Base-by-base conservation (phyloP, 2,329 filamentous ascomycete genomes). In the Graphiopsis chlorocephala region DNA sequence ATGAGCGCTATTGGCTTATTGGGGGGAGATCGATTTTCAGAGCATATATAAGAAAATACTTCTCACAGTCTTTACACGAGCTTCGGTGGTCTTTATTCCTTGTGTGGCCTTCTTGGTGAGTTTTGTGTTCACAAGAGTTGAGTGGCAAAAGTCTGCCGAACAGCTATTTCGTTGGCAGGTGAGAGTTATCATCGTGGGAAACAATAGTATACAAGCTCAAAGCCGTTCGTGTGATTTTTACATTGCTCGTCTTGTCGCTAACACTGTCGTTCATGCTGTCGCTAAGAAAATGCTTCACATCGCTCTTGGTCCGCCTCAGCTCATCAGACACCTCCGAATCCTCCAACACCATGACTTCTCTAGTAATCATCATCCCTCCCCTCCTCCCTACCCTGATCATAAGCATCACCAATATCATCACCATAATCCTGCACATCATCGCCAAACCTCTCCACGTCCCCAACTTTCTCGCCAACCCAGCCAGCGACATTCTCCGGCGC, bases 361-460 rank as follows among this genome's bases (percentile, higher is more conserved):
- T 14, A 53, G 6, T 50, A 52, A 28, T 56, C 20, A 58, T 48
- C 63, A 59, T 73, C 68, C 59, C 75, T 67, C 14, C 70, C 72
- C 68, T 73, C 75, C 47, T 72, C 72, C 61, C 75, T 71, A 4
- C 79, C 80, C 62, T 76, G 72, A 68, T 83, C 80, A 69, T 81
- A 82, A 15, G 78, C 74, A 72, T 79, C 68, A 45, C 78, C 78
- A 20, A 82, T 68, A 4, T 55, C 67, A 65, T 81, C 78, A 64
- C 79, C 79, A 25, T 73, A 74, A 66, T 75, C 64, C 33, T 75
- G 75, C 6, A 81, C 70, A 52, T 78, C 70, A 65, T 81, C 78
- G 0, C 74, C 79, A 65, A 79, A 81, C 35, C 74, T 65, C 71
- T 82, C 79, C 5, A 81, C 79, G 50, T 74, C 73, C 6, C 80